Evolutionary conservation across 2,329 filamentous ascomycete species (phyloP).

Genomic region (Leptographium flavum): DNA sequence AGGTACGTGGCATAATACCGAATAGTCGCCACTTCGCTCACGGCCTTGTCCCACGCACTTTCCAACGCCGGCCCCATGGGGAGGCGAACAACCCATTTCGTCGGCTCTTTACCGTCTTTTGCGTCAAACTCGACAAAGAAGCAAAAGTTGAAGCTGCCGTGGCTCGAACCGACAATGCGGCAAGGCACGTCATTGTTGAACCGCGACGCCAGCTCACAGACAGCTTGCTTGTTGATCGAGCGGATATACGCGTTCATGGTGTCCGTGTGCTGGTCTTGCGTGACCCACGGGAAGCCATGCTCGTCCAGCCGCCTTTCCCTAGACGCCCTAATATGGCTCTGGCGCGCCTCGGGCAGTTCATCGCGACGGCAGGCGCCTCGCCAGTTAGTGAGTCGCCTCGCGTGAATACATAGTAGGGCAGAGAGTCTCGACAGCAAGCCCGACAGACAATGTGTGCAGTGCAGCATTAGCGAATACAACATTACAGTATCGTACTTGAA

Average conservation of each 20-base stretch:
- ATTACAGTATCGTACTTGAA: too few species aligned
- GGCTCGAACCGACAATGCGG: neutral
- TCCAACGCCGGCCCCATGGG: conserved; percentile 12
- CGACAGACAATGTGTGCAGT: too few species aligned
- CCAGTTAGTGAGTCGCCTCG: too few species aligned
- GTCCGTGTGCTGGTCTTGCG: conserved; percentile 1
- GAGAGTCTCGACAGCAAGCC: too few species aligned
- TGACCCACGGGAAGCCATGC: neutral
- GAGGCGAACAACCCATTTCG: conserved; percentile 14
- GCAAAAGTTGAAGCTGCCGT: conserved; percentile 4
- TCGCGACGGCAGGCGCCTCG: too few species aligned
- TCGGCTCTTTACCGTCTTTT: neutral
- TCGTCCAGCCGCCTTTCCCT: conserved; percentile 1
- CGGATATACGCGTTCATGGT: neutral
- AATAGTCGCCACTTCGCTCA: conserved; percentile 15
- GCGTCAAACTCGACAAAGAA: conserved; percentile 5
- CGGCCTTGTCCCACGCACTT: conserved; percentile 14
- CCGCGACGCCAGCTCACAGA: conserved; percentile 3
- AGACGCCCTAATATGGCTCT: too few species aligned
- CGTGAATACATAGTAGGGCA: too few species aligned
- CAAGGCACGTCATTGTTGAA: neutral
- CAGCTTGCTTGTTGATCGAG: conserved; percentile 3
- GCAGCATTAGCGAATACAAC: too few species aligned
- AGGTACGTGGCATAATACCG: conserved; percentile 1
- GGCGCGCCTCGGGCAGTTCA: too few species aligned